Conservation (phyloP, 2,329 filamentous ascomycete species). For the Penicillium sp. region DNA sequence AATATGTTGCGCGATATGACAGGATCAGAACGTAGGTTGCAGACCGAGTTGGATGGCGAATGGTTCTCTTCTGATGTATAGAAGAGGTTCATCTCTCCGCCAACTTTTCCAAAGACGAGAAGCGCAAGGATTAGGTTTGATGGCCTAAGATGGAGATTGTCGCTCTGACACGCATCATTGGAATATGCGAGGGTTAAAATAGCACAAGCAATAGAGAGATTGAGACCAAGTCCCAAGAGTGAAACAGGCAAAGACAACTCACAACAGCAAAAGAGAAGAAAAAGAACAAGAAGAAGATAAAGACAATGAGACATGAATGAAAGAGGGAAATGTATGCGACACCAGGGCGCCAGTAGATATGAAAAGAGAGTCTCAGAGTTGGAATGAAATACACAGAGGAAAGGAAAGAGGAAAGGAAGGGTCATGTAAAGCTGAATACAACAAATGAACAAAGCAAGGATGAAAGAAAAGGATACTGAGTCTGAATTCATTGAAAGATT, state of each 20-base stretch:
- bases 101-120: not conserved
- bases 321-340: conserved; percentile 13
- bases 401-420: not conserved
- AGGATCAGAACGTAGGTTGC: not conserved
- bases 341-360: not conserved
- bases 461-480: not conserved
- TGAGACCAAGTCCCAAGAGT: not conserved
- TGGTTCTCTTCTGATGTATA: not conserved
- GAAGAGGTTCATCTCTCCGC: not conserved
- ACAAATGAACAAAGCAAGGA: conserved; percentile 3
- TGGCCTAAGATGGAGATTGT: not conserved
- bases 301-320: conserved; percentile 27
- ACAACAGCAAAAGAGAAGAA: conserved; percentile 12
- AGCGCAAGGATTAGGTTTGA: not conserved
- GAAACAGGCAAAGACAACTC: conserved; percentile 11
- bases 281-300: conserved; percentile 16
- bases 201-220: not conserved
- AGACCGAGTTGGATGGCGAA: not conserved
- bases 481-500: conserved; percentile 11
- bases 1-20: not conserved
- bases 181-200: not conserved
- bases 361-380: conserved; percentile 10
- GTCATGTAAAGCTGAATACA: not conserved
- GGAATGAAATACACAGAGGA: conserved; percentile 8
- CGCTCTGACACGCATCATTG: not conserved